A percentile compares a stretch with the other conserved stretches of the same genome.
Evolutionary conservation across 768 basidiomycete species (phyloP).

Genomic region (Mycena polygramma): DNA sequence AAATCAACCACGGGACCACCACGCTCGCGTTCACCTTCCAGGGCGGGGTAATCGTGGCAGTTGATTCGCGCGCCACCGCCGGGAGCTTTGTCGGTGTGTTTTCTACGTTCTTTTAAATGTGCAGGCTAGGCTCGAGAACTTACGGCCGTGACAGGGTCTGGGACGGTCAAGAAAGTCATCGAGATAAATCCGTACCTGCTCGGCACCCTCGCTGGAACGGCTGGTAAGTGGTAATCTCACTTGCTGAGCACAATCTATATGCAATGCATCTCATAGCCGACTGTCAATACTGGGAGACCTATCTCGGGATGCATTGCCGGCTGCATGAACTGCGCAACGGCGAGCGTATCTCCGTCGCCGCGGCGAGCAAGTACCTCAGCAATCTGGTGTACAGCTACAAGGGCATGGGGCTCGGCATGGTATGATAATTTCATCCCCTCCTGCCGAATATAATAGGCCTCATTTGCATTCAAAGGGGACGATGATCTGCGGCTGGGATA

Average conservation of each 20-base stretch:
- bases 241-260: no score
- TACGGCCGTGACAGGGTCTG: constrained; percentile 71
- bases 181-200: constrained; percentile 98
- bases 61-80: constrained; percentile 96
- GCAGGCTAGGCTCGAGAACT: no score
- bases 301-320: constrained; percentile 97
- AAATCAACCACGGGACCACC: constrained; percentile 98
- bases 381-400: constrained; percentile 99
- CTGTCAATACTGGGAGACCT: constrained; percentile 98
- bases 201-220: no score
- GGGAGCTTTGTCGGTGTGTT: constrained; percentile 93
- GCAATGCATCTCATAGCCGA: no score
- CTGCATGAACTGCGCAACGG: constrained; percentile 95
- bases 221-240: constrained; percentile 67
- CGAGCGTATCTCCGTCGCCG: constrained; percentile 98
- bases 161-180: constrained; percentile 99
- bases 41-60: constrained; percentile 98
- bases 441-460: no score
- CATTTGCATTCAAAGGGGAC: no score
- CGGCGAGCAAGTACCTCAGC: constrained; percentile 96
- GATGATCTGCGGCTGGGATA: constrained; percentile 99
- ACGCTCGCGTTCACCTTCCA: constrained; percentile 96
- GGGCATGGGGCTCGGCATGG: constrained; percentile 98
- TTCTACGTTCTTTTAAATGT: neutral
- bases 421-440: no score